Conservation (phyloP, 2,329 filamentous ascomycete species). For the Fonsecaea pedrosoi region DNA sequence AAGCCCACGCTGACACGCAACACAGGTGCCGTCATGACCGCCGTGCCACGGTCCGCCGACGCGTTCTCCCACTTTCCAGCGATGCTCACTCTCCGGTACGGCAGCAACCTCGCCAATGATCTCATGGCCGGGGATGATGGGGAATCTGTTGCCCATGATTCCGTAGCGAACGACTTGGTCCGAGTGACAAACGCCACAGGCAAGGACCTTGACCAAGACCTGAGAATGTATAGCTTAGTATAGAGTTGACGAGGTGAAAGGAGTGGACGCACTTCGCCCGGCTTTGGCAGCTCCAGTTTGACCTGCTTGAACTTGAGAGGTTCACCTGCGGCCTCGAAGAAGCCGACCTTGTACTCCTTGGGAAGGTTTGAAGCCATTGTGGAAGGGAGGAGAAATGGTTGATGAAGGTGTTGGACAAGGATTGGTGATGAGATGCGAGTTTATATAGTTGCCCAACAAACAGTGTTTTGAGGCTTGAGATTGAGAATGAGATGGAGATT, state of each 20-base stretch:
- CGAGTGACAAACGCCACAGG: slow-evolving; percentile 74
- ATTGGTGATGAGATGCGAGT: background rate
- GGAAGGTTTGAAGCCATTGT: slow-evolving; percentile 54
- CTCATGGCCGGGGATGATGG: slow-evolving; percentile 73
- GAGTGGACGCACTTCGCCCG: slow-evolving; percentile 58
- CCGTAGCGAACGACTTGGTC: slow-evolving; percentile 61
- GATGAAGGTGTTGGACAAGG: background rate
- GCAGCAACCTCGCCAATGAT: slow-evolving; percentile 71
- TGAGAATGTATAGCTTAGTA: slow-evolving; percentile 10
- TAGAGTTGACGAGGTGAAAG: background rate
- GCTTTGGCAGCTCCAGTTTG: slow-evolving; percentile 62
- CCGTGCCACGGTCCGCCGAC: slow-evolving; percentile 75
- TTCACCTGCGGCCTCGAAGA: slow-evolving; percentile 61
- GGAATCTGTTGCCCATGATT: slow-evolving; percentile 62
- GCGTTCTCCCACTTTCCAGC: slow-evolving; percentile 68
- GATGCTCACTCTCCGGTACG: slow-evolving; percentile 63
- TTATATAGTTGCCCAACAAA: background rate
- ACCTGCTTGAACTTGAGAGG: slow-evolving; percentile 66
- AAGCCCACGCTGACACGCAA: slow-evolving; percentile 65
- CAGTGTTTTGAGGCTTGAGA: background rate
- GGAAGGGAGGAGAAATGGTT: background rate
- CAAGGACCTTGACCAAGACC: slow-evolving; percentile 70
- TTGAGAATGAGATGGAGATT: background rate
- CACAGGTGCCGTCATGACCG: slow-evolving; percentile 63
- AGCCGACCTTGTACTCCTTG: slow-evolving; percentile 70